Evolutionary conservation across 163 green algal species (phyloP).

Genomic region (Scenedesmus sp.): DNA sequence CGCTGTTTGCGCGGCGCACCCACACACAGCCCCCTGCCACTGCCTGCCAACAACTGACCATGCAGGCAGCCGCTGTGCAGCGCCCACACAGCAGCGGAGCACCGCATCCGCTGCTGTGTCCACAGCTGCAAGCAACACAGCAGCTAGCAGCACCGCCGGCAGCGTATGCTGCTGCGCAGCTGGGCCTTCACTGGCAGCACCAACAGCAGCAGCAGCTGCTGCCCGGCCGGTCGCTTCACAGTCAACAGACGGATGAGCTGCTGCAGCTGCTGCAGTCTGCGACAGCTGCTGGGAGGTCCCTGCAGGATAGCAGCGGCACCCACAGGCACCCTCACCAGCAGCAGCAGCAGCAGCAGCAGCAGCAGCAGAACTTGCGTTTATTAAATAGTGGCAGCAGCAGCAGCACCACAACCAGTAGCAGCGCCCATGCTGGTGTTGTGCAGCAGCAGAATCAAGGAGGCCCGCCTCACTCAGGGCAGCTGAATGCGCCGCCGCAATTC

Average conservation of each 20-base stretch:
- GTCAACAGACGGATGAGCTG: constrained; percentile 19
- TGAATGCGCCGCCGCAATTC: background rate
- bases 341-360: constrained; percentile 17
- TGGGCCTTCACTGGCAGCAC: background rate
- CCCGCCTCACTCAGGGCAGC: background rate
- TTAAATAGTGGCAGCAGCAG: background rate
- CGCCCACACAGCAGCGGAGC: background rate
- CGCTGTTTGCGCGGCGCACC: too few species aligned
- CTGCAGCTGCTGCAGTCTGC: constrained; percentile 31
- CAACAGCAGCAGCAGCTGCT: constrained; percentile 36
- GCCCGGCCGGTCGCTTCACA: constrained; percentile 11
- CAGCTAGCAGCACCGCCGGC: constrained; percentile 23
- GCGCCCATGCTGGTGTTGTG: background rate
- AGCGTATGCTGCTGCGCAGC: background rate
- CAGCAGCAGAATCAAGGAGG: constrained; percentile 29
- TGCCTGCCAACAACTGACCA: background rate
- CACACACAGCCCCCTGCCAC: background rate
- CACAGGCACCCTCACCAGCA: background rate
- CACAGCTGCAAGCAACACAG: background rate
- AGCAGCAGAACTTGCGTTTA: background rate
- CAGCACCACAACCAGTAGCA: constrained; percentile 8
- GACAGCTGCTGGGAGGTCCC: background rate
- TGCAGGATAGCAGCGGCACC: background rate
- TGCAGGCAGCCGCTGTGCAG: background rate
- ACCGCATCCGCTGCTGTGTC: background rate